Evolutionary conservation across 768 basidiomycete genomes (phyloP).

Genomic region (Podaxis pistillaris): DNA sequence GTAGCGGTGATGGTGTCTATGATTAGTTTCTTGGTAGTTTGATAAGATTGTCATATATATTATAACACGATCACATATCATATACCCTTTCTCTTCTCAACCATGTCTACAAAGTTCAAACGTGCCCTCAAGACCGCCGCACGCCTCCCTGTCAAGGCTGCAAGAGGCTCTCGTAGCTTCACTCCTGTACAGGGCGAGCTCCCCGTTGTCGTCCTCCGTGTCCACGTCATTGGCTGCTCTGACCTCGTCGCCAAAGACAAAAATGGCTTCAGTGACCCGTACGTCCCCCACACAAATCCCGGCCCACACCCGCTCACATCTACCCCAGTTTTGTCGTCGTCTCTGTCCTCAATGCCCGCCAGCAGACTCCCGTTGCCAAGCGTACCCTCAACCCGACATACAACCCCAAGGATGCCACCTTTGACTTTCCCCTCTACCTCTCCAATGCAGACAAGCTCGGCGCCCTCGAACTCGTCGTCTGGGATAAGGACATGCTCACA

Average conservation of each 20-base stretch:
- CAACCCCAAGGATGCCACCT: conserved; percentile 70
- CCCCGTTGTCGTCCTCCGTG: conserved; percentile 63
- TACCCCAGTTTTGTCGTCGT: conserved; percentile 64
- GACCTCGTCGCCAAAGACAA: conserved; percentile 63
- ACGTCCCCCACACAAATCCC: conserved; percentile 28
- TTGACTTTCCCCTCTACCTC: conserved; percentile 84
- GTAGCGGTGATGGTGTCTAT: not conserved
- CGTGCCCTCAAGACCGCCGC: conserved; percentile 63
- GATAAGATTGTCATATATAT: not conserved
- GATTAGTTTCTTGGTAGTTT: conserved; percentile 3
- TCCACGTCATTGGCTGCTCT: conserved; percentile 67
- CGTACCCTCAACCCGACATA: conserved; percentile 69
- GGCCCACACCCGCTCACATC: not conserved
- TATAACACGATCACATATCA: too few species aligned
- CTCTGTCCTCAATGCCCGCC: conserved; percentile 53
- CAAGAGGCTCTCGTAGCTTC: conserved; percentile 17
- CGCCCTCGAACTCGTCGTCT: conserved; percentile 81
- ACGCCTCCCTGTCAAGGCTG: conserved; percentile 36
- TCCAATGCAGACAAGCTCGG: conserved; percentile 72
- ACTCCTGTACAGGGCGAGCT: conserved; percentile 56
- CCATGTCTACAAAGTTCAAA: conserved; percentile 40
- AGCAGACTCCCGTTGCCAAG: conserved; percentile 76
- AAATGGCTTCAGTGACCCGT: conserved; percentile 78
- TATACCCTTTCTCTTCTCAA: not conserved
- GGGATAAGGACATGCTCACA: conserved; percentile 88